These are phyloP conservation scores for Multifurca ochricompacta DNA, from an alignment of 768 basidiomycete genomes.

Conservation along the genomic window DNA sequence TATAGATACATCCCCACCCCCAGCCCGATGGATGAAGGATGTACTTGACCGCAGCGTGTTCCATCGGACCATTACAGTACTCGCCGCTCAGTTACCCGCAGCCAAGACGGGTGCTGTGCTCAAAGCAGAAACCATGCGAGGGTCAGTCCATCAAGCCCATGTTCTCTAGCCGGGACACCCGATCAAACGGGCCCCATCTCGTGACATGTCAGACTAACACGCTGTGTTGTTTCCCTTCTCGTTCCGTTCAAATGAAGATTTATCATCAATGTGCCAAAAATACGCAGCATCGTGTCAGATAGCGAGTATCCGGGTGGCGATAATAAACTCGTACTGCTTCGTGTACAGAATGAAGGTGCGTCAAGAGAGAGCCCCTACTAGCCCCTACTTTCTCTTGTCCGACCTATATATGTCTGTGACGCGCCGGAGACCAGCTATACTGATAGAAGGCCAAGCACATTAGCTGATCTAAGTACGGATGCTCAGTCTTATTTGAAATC, in stretches of 20 bases:
- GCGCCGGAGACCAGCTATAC: background rate
- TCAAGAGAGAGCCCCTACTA: background rate
- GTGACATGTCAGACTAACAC: background rate
- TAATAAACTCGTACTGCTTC: slow-evolving; percentile 56
- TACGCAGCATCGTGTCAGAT: slow-evolving; percentile 51
- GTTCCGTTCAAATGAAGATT: too few relatives aligned
- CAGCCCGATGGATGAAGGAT: slow-evolving; percentile 42
- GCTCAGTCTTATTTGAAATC: slow-evolving; percentile 46
- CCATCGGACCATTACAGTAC: slow-evolving; percentile 51
- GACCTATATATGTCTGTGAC: background rate
- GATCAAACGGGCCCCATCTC: background rate
- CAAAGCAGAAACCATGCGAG: slow-evolving; percentile 49
- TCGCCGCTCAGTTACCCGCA: slow-evolving; percentile 59
- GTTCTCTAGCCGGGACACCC: background rate
- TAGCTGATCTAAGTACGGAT: slow-evolving; percentile 60
- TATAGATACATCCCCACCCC: slow-evolving; percentile 36
- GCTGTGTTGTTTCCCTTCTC: background rate
- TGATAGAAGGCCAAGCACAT: slow-evolving; percentile 31
- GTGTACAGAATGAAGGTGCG: slow-evolving; percentile 54
- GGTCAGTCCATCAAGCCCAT: slow-evolving; percentile 41
- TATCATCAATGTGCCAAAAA: slow-evolving; percentile 61
- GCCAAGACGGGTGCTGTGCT: slow-evolving; percentile 47
- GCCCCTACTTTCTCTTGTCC: background rate
- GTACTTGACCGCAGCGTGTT: slow-evolving; percentile 60
- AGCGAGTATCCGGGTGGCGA: slow-evolving; percentile 39